Evolutionary conservation across 768 basidiomycete genomes (phyloP), one percentile per base, ranked within the genome.

Genomic region (Boletus rufocinnamomeus): DNA sequence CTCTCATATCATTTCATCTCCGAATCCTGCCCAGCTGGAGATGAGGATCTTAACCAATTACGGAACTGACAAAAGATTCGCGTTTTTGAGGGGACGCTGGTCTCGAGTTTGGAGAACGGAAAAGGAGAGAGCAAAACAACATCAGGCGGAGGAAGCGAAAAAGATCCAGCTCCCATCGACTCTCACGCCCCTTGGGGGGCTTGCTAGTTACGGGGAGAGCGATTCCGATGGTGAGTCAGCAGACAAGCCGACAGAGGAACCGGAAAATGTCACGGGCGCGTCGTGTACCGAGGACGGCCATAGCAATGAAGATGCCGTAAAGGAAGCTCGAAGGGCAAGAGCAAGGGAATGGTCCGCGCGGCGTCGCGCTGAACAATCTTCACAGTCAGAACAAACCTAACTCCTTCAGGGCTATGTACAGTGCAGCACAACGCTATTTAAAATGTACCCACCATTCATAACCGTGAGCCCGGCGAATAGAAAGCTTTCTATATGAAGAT

Each of bases 31-130:
- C 0, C 86, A 93, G 61, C 79, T 96, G 25, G 93, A 95, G 71
- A 86, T 94, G 80, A 84, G 93, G 7, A 94, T 97, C 64, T 77
- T 96, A 17, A 87, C 94, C 11, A 93, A 96, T 64, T 83, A 95
- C 66, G 88, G 91, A 0, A 75, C 78, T 14, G 93, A 96, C 69
- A 75, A 77, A 46, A 81, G 90, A 7, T 95, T 97, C 67, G 84
- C 87, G 1, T 95, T 95, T 71, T 72, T 96, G 46, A 81, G 85
- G 35, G 93, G 93, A 2, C 76, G 90, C 25, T 94, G 89, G 86
- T 78, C 79, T 54, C 73, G 74, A 3, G 76, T 80, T 5, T 96
- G 93, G 93, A 73, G 73, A 32, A 65, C 73, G 2, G 72, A 80
- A 27, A 87, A 88, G 65, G 79, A 72, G 25, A 80, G 77, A 50